Percentiles rank a stretch among this genome's conserved stretches.
Evolutionary conservation across 106 monocot species (phyloP).

Genomic region (Acorus gramineus): DNA sequence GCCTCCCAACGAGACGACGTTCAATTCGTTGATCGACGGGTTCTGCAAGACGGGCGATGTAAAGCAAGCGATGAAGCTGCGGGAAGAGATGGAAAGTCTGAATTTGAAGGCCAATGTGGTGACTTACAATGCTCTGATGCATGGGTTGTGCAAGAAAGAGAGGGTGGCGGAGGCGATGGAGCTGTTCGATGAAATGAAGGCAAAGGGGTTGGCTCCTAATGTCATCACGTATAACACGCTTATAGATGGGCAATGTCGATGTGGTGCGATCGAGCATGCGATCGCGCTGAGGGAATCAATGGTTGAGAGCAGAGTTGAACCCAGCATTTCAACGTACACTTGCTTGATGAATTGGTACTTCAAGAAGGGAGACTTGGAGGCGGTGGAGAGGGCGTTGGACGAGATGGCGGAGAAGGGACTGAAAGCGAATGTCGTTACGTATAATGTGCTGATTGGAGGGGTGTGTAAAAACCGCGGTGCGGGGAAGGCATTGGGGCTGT

Average conservation of each 20-base stretch:
- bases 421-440: slow-evolving; percentile 60
- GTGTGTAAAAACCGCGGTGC: slow-evolving; percentile 46
- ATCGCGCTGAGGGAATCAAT: slow-evolving; percentile 34
- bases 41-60: slow-evolving; percentile 41
- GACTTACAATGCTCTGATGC: slow-evolving; percentile 57
- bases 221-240: slow-evolving; percentile 69
- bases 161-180: slow-evolving; percentile 49
- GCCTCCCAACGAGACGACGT: slow-evolving; percentile 41
- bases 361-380: slow-evolving; percentile 40
- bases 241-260: slow-evolving; percentile 55
- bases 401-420: slow-evolving; percentile 61
- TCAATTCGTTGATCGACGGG: slow-evolving; percentile 59
- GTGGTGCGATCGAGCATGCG: slow-evolving; percentile 53
- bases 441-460: slow-evolving; percentile 60
- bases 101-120: slow-evolving; percentile 40
- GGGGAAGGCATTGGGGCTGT: slow-evolving; percentile 57
- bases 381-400: slow-evolving; percentile 47
- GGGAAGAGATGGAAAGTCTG: slow-evolving; percentile 45
- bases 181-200: slow-evolving; percentile 32
- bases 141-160: slow-evolving; percentile 87
- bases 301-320: slow-evolving; percentile 31
- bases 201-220: slow-evolving; percentile 33
- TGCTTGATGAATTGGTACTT: slow-evolving; percentile 65
- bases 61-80: slow-evolving; percentile 36
- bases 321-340: slow-evolving; percentile 59